A percentile compares a stretch with the other conserved stretches of the same genome.
Conservation (phyloP, 192 early-diverging fungal species). For the Umbelopsis sp. region DNA sequence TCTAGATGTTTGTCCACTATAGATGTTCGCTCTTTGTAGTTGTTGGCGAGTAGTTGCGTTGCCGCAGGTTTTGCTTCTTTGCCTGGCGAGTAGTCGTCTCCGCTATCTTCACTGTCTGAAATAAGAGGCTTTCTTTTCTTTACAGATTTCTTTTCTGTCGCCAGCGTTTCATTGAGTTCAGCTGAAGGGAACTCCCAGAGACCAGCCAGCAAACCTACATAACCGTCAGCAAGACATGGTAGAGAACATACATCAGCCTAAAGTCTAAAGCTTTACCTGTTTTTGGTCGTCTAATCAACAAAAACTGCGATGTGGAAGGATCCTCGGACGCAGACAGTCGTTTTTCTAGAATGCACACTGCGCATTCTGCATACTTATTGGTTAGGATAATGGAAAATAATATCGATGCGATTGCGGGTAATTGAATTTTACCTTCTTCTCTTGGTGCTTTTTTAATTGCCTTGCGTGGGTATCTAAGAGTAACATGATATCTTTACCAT, state of each 20-base stretch:
- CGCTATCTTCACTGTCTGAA: slow-evolving; percentile 6
- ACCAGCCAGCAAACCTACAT: slow-evolving; percentile 63
- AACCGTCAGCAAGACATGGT: not conserved
- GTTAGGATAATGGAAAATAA: not conserved
- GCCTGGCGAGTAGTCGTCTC: not conserved
- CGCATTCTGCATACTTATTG: slow-evolving; percentile 42
- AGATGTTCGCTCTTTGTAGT: slow-evolving; percentile 25
- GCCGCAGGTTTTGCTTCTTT: slow-evolving; percentile 21
- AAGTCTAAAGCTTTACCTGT: slow-evolving; percentile 36
- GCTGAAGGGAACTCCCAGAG: slow-evolving; percentile 76
- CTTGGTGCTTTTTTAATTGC: slow-evolving; percentile 60
- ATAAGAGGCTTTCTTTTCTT: slow-evolving; percentile 17
- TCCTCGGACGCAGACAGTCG: slow-evolving; percentile 11
- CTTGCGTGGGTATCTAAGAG: slow-evolving; percentile 60
- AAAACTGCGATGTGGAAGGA: slow-evolving; percentile 39
- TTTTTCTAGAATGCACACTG: slow-evolving; percentile 57
- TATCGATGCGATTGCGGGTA: not conserved
- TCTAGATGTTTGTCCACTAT: slow-evolving; percentile 20
- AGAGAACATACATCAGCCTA: not conserved
- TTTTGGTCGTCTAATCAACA: slow-evolving; percentile 60
- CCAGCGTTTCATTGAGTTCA: slow-evolving; percentile 37
- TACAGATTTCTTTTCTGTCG: not conserved
- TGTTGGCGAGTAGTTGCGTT: slow-evolving; percentile 27
- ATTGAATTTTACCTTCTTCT: slow-evolving; percentile 53
- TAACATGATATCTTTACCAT: not conserved